Percentiles rank a stretch among this genome's conserved stretches.
Conservation (phyloP, 495 filamentous ascomycete species). For the Endocarpon pusillum region DNA sequence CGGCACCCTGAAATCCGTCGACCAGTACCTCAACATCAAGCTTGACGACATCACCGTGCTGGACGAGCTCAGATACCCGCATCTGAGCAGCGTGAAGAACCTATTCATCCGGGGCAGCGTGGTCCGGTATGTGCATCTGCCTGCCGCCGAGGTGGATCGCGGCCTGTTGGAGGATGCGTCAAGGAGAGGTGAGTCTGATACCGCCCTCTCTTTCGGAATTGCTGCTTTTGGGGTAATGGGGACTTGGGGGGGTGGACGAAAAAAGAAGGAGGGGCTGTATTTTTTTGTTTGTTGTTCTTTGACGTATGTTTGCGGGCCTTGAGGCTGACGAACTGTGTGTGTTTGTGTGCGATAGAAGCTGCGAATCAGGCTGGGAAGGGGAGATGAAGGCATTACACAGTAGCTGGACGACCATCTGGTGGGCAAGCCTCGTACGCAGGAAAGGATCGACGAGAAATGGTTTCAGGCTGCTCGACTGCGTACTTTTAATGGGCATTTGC, state of each 20-base stretch:
- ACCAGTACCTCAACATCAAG: constrained; percentile 98
- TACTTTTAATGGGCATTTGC: no score
- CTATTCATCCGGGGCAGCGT: constrained; percentile 96
- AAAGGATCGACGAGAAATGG: no score
- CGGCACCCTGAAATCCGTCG: constrained; percentile 86
- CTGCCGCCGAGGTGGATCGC: constrained; percentile 72
- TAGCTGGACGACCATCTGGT: no score
- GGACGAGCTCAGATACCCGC: constrained; percentile 83
- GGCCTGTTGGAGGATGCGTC: constrained; percentile 90
- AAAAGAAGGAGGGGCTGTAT: constrained; percentile 4
- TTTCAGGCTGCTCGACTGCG: no score
- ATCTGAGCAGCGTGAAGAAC: constrained; percentile 89
- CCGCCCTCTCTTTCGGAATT: background rate
- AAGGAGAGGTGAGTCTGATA: constrained; percentile 57
- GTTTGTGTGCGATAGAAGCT: constrained; percentile 21
- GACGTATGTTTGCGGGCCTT: background rate
- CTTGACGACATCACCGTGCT: constrained; percentile 84
- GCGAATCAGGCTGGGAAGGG: constrained; percentile 34
- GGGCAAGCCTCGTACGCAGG: no score
- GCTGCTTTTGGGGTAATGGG: background rate
- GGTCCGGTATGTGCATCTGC: constrained; percentile 88
- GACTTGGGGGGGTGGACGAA: background rate
- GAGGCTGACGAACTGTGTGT: no score
- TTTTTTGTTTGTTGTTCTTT: background rate
- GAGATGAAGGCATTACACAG: no score